Evolutionary conservation across 1,284 basidiomycete species (phyloP).

Genomic region (Cutaneotrichosporon mucoides): DNA sequence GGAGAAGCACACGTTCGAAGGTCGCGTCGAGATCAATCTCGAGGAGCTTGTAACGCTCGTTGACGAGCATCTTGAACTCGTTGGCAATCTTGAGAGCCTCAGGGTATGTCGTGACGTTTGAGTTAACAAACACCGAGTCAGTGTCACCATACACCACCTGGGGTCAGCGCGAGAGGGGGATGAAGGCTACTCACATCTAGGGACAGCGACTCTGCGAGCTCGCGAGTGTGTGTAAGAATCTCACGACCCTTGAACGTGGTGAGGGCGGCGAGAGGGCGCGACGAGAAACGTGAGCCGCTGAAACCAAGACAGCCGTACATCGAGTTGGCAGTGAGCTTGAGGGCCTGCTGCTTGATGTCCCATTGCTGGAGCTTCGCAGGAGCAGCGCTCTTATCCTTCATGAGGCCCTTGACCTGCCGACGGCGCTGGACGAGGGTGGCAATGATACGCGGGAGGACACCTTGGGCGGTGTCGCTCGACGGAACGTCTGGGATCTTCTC

Average conservation of each 20-base stretch:
- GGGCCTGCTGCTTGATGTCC: constrained; percentile 94
- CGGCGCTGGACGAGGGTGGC: constrained; percentile 87
- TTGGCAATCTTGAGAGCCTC: constrained; percentile 88
- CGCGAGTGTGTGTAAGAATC: constrained; percentile 88
- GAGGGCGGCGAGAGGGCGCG: constrained; percentile 90
- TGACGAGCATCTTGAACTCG: constrained; percentile 92
- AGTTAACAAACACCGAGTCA: constrained; percentile 98
- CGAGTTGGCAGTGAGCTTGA: constrained; percentile 98
- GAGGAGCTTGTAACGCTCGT: constrained; percentile 88
- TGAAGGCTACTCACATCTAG: constrained; percentile 58
- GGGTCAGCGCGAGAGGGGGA: neutral
- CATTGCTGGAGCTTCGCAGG: constrained; percentile 81
- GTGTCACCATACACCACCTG: constrained; percentile 95
- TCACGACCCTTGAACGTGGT: constrained; percentile 98
- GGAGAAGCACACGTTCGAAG: constrained; percentile 84
- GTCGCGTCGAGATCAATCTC: constrained; percentile 96
- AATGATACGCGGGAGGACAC: constrained; percentile 92
- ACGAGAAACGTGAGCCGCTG: constrained; percentile 94
- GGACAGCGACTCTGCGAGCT: constrained; percentile 82
- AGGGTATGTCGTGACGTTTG: constrained; percentile 79
- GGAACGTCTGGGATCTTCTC: constrained; percentile 90
- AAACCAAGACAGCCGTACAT: constrained; percentile 99
- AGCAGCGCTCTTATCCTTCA: constrained; percentile 82
- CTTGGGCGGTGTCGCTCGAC: constrained; percentile 65
- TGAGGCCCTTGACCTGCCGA: constrained; percentile 84